Evolutionary conservation across 768 basidiomycete species (phyloP), one percentile per base, ranked within the genome.

Genomic region (Gloeostereum incarnatum): DNA sequence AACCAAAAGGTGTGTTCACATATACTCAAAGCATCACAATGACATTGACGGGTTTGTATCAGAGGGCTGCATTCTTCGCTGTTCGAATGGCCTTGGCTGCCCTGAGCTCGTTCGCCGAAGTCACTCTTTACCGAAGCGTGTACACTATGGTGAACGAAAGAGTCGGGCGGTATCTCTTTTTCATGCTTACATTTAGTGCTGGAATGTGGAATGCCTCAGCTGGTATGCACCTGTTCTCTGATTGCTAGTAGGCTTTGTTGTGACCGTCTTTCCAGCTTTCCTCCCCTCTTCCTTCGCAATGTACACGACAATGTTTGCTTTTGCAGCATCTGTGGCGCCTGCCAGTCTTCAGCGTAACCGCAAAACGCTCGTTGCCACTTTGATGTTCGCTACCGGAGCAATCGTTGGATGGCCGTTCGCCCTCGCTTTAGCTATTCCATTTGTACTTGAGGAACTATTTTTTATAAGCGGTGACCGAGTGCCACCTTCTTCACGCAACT

Each of bases 361-460:
- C 32, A 69, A 83, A 23, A 80, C 83, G 7, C 55, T 83, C 19
- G 59, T 68, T 6, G 77, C 85, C 0, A 86, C 86, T 0, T 42
- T 82, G 32, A 59, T 69, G 34, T 88, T 91, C 53, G 89, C 87
- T 1, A 54, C 77, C 5, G 93, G 89, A 4, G 88, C 80, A 1
- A 74, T 98, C 35, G 73, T 97, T 23, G 96, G 94, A 4, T 99
- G 96, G 96, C 96, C 96, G 5, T 99, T 99, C 56, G 69, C 87
- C n/a, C 68, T 91, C 13, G 79, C 87, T 1, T 68, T 97, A 5
- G 77, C 88, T 0, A 60, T 96, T 10, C 96, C 96, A 1, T 93
- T 94, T 49, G 76, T 93, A 9, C 57, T 88, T 32, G 96, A 98
- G 55, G 90, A 98, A 55, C 63, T 97, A 16, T 85, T 91, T 51